Evolutionary conservation across 176 grass and related monocot genomes (phyloP).

Genomic region (Ensete ventricosum): DNA sequence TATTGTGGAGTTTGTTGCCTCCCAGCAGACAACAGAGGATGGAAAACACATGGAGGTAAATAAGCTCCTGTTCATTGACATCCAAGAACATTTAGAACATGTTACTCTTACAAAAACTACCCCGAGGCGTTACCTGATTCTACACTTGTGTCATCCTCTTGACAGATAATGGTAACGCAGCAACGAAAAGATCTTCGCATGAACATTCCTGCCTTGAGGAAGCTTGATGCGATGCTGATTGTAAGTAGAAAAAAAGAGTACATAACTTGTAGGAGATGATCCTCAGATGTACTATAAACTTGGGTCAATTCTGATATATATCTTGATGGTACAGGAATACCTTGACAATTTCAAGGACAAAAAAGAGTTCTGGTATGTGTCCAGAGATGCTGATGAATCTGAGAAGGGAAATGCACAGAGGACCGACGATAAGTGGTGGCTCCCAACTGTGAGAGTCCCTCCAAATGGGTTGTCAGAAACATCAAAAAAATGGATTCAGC

Average conservation of each 20-base stretch:
- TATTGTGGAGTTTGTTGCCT: slow-evolving; percentile 84
- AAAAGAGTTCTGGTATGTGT: slow-evolving; percentile 79
- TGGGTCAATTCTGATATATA: neutral
- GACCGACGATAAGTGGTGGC: slow-evolving; percentile 89
- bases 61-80: neutral
- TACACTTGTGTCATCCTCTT: neutral
- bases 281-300: neutral
- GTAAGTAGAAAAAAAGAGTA: slow-evolving; percentile 25
- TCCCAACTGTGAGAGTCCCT: slow-evolving; percentile 74
- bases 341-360: slow-evolving; percentile 82
- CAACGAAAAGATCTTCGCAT: slow-evolving; percentile 77
- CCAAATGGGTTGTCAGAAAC: slow-evolving; percentile 38
- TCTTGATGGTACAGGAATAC: slow-evolving; percentile 44
- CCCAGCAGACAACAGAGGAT: slow-evolving; percentile 38
- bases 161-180: slow-evolving; percentile 72
- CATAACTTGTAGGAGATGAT: neutral
- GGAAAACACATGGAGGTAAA: slow-evolving; percentile 72
- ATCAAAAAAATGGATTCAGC: slow-evolving; percentile 50
- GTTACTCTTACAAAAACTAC: neutral
- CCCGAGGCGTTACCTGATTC: neutral
- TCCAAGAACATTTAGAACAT: neutral
- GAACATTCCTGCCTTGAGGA: slow-evolving; percentile 69
- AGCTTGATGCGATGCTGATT: slow-evolving; percentile 76
- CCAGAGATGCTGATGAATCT: slow-evolving; percentile 51
- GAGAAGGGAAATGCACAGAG: slow-evolving; percentile 41